Conservation (phyloP, 345 rosid genomes). For the Linum tenue region DNA sequence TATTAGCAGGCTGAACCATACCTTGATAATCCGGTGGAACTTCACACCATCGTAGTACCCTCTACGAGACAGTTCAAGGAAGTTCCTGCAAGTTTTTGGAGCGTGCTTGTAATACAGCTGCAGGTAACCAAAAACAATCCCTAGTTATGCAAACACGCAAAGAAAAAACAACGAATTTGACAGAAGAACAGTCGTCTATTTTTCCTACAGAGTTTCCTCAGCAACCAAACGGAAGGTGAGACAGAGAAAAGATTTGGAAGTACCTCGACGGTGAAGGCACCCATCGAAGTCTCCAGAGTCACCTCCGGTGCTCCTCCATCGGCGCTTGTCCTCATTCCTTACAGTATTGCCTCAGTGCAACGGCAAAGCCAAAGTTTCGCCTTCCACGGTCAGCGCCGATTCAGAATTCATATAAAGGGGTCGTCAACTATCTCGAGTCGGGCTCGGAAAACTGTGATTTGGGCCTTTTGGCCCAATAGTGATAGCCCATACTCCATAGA, state of each 20-base stretch:
- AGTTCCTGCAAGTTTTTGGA: conserved; percentile 93
- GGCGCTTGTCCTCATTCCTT: conserved; percentile 55
- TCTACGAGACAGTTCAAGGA: conserved; percentile 74
- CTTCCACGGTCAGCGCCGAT: not conserved
- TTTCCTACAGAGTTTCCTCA: conserved; percentile 6
- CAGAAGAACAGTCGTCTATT: not conserved
- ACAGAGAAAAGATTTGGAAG: not conserved
- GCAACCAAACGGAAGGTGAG: not conserved
- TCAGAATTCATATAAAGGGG: not conserved
- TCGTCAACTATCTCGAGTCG: not conserved
- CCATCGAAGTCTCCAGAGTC: conserved; percentile 93
- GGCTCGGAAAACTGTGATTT: not conserved
- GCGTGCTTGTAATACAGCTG: conserved; percentile 86
- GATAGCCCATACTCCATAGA: not conserved
- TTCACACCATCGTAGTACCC: conserved; percentile 73
- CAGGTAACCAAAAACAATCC: not conserved
- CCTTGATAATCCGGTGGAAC: conserved; percentile 92
- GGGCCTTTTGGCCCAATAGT: not conserved
- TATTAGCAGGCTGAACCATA: conserved; percentile 6
- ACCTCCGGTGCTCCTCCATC: conserved; percentile 82
- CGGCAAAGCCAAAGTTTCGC: not conserved
- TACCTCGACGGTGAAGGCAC: conserved; percentile 82
- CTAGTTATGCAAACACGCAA: not conserved
- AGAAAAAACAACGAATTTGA: not conserved
- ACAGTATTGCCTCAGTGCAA: not conserved